Base-by-base conservation (phyloP, 2,329 filamentous ascomycete genomes). In the Lachnellula willkommii region DNA sequence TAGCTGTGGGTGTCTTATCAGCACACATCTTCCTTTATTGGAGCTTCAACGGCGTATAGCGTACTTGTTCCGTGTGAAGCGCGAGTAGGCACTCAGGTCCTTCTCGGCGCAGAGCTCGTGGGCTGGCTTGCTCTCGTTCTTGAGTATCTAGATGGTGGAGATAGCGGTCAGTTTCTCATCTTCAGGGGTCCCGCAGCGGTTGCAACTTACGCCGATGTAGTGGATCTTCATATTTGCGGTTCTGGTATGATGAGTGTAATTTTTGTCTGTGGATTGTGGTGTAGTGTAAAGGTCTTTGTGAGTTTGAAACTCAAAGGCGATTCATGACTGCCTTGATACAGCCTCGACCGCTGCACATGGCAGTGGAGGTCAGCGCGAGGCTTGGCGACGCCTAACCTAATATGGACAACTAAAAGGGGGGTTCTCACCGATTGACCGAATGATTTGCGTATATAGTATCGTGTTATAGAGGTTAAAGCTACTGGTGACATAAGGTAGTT, bases 61-160 rank as follows among this genome's bases (percentile, higher is more conserved):
- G 60, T 75, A 89, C 84, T 82, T 88, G 65, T 79, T 76, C 63
- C 85, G 79, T 62, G 88, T 93, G 77, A 95, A 95, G 72, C 87
- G 83, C 57, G 85, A 90, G 77, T 89, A 94, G 65, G 80, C 83
- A 72, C 79, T 85, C 63, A 95, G 80, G 67, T 95, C 88, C 72
- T 85, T 87, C 73, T 90, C 90, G 63, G 81, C 78, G 71, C 80
- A 83, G 61, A 96, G 79, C 76, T 95, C 89, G 66, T 89, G 76
- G 50, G 88, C 83, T 49, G 90, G 88, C 74, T 88, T 85, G 66
- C 74, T 75, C 69, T 89, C 85, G 75, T 94, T 94, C 74, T 87
- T 88, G 70, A 94, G 79, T 72, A 95, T 83, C 90, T 95, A 68
- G 57, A 35, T 50, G 12, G 15, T n/a, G 2, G 36, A 46, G 52